Evolutionary conservation across 805 yeast genomes (phyloP), one percentile per base, ranked within the genome.

Genomic region (Kluyveromyces dobzhanskii): DNA sequence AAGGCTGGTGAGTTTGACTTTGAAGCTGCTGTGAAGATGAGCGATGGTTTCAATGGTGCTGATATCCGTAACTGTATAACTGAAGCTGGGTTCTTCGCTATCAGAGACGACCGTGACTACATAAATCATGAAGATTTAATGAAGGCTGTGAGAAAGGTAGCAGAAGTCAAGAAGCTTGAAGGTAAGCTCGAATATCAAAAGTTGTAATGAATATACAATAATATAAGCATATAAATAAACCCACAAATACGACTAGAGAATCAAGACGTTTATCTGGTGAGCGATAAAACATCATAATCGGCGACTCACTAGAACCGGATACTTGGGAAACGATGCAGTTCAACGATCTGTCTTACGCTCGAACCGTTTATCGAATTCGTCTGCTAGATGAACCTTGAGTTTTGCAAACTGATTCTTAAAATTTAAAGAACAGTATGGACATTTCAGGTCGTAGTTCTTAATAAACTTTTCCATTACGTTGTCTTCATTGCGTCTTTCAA

Each of bases 41-140:
- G 94, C 62, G 98, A 90, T 65, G 97, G 97, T 2, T 92, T 92
- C 67, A 90, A 90, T 64, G 98, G 98, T 69, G 97, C 97, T 4
- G 98, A 90, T 72, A 81, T 90, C 52, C 79, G 98, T 63, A 90
- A 90, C 60, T 95, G 92, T 43, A 75, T 88, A 25, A 90, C 98
- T n/a, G 98, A 90, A 67, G 96, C 97, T 19, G 98, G 98, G 2
- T 92, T 92, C 67, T 86, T 88, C 52, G 97, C 98, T 39, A 92
- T 92, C 52, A 78, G 98, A 66, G 97, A 92, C 57, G 98, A 92
- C 59, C 79, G 98, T 55, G 97, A 90, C 61, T 86, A 85, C 65
- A 86, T 92, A 52, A 61, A 85, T 38, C 98, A 92, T 61, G 80
- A 83, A 53, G 99, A 92, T 68, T 61, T 92, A 64, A 83, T 92